Conservation (phyloP, 331 rosid species). For the Acacia concinna region DNA sequence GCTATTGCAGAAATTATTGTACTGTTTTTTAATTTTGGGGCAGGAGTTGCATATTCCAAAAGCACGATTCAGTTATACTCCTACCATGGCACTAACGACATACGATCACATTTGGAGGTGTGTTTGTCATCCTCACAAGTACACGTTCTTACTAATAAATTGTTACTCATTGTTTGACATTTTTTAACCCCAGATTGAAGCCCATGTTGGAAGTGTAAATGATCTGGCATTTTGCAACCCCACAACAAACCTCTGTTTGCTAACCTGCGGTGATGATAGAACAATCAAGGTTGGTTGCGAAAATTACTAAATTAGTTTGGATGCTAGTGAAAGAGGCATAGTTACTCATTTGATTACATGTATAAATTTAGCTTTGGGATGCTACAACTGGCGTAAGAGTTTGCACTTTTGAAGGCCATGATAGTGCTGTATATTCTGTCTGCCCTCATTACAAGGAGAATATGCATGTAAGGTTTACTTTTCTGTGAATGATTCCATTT, state of each 20-base stretch:
- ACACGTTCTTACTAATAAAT: background rate
- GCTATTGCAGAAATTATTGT: background rate
- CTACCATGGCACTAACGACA: conserved; percentile 17
- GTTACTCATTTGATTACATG: background rate
- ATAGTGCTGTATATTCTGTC: conserved; percentile 28
- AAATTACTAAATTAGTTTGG: background rate
- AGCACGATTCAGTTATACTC: conserved; percentile 32
- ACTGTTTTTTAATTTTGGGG: background rate
- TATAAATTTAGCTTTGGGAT: conserved; percentile 32
- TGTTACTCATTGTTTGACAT: background rate
- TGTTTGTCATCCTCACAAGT: background rate
- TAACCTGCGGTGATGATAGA: conserved; percentile 31
- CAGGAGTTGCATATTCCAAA: conserved; percentile 40
- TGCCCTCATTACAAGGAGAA: conserved; percentile 31
- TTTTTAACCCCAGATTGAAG: conserved; percentile 28
- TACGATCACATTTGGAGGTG: conserved; percentile 33
- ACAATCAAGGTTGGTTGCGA: conserved; percentile 35
- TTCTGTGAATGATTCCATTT: conserved; percentile 2
- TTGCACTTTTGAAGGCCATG: conserved; percentile 32
- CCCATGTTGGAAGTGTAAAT: conserved; percentile 37
- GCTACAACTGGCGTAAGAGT: conserved; percentile 22
- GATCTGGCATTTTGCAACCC: conserved; percentile 34
- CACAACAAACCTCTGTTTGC: conserved; percentile 12
- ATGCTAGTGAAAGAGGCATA: background rate
- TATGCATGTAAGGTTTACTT: conserved; percentile 17